Evolutionary conservation across 306 rosid species (phyloP).

Genomic region (Trifolium repens): DNA sequence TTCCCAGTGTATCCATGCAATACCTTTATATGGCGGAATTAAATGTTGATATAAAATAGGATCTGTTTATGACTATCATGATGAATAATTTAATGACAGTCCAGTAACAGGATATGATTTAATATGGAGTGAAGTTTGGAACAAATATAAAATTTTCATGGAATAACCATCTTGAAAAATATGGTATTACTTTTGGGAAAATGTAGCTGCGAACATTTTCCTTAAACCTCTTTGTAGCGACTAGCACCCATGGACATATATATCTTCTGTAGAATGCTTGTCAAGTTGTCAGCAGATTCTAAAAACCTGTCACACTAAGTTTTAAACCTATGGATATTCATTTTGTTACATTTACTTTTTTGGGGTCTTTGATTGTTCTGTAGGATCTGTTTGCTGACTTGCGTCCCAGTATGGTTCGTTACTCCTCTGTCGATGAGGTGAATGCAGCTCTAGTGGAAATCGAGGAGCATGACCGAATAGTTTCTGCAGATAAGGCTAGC

Average conservation of each 20-base stretch:
- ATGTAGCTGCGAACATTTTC: slow-evolving; percentile 29
- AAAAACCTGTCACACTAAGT: slow-evolving; percentile 4
- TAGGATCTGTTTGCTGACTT: slow-evolving; percentile 96
- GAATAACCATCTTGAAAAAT: slow-evolving; percentile 13
- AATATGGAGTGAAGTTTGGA: slow-evolving; percentile 1
- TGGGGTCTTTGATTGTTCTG: slow-evolving; percentile 27
- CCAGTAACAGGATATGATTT: slow-evolving; percentile 8
- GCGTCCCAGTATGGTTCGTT: slow-evolving; percentile 91
- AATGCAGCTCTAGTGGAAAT: slow-evolving; percentile 86
- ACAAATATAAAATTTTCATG: slow-evolving; percentile 26
- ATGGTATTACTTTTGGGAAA: background rate
- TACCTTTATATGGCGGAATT: slow-evolving; percentile 7
- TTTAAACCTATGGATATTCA: background rate
- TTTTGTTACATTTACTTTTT: slow-evolving; percentile 28
- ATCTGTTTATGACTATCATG: slow-evolving; percentile 11
- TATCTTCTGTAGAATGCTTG: slow-evolving; percentile 4
- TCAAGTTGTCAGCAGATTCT: background rate
- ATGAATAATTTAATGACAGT: slow-evolving; percentile 19
- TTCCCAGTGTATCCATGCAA: background rate
- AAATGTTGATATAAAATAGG: slow-evolving; percentile 4
- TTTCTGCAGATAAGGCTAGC: slow-evolving; percentile 67
- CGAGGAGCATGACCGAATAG: slow-evolving; percentile 74
- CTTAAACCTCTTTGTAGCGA: background rate
- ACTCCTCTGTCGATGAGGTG: slow-evolving; percentile 79
- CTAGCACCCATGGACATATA: slow-evolving; percentile 9